Evolutionary conservation across 352 stramenopile genomes (phyloP), one percentile per base, ranked within the genome.

Genomic region (Phytophthora melonis): DNA sequence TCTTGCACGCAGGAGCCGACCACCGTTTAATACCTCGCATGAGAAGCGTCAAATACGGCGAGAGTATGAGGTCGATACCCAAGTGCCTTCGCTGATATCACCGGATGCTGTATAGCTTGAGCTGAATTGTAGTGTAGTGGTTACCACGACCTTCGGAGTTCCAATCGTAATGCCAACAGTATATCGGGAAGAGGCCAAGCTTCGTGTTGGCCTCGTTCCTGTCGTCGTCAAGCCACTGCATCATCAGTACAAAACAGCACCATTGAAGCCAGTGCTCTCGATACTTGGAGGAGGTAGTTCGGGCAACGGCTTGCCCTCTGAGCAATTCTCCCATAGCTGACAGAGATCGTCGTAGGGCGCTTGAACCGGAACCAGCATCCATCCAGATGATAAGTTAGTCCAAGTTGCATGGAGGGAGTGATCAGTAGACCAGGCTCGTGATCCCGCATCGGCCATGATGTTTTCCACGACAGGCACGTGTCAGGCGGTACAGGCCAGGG

Each of bases 321-420:
- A 74, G 56, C 27, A 66, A 14, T 14, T 9, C 14, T 70, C 68
- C 55, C 68, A 70, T 3, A 55, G 39, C 6, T 6, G 25, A n/a
- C 49, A 70, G 47, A 75, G 68, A 67, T 75, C 25, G 61, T 47
- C 52, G 56, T 47, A 75, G 13, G 49, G 58, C 10, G 41, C 50
- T 16, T 23, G 3, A 13, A 63, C 30, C 11, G 36, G 23, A 23
- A 70, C 25, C 63, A 63, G 58, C 27, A 19, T 23, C 63, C 58
- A 72, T 13, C 10, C 54, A 58, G 1, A 2, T 52, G 19, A 66
- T 19, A 72, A 23, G 53, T 58, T 58, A 77, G 63, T 54, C 68
- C 68, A 76, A 5, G 23, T 54, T 2, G 18, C 30, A 25, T 47
- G 62, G 2, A 70, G 49, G 11, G 63, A 11, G 6, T 69, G 19